Conservation (phyloP, 768 basidiomycete species). For the Tulasnella sp. region DNA sequence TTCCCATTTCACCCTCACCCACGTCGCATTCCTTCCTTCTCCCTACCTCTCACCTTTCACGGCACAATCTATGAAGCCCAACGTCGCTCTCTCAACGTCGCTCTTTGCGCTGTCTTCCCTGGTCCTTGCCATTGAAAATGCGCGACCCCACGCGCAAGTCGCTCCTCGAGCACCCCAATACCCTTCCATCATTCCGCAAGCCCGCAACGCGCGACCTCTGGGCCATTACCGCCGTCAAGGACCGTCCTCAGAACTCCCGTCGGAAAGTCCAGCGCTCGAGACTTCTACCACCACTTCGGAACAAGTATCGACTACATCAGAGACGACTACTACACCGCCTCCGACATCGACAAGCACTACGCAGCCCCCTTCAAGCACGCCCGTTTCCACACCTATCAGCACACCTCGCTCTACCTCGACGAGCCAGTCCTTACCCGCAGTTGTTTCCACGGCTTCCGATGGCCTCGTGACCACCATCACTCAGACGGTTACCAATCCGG, state of each 20-base stretch:
- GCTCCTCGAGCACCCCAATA: not conserved
- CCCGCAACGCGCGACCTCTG: not conserved
- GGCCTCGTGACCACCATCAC: conserved; percentile 20
- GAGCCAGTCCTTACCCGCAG: not conserved
- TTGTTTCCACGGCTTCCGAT: conserved; percentile 18
- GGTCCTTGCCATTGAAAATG: not conserved
- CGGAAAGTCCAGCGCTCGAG: not conserved
- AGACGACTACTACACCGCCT: conserved; percentile 27
- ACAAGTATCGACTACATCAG: not conserved
- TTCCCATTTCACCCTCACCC: not conserved
- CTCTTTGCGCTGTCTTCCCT: not conserved
- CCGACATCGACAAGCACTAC: conserved; percentile 33
- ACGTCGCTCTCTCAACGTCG: conserved; percentile 5
- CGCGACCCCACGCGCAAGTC: not conserved
- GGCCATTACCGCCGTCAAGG: not conserved
- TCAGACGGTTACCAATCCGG: conserved; percentile 7
- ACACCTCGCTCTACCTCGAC: not conserved
- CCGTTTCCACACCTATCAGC: conserved; percentile 27
- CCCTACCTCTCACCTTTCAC: not conserved
- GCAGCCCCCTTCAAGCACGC: conserved; percentile 34
- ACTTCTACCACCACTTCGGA: not conserved
- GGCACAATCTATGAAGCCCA: not conserved
- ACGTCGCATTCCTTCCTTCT: conserved; percentile 4
- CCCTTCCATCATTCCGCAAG: not conserved
- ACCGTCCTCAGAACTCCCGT: not conserved